A percentile compares a stretch with the other conserved stretches of the same genome.
These are phyloP conservation scores for Sporothrix schenckii DNA, from an alignment of 2,329 filamentous ascomycete genomes.

Conservation along the genomic window DNA sequence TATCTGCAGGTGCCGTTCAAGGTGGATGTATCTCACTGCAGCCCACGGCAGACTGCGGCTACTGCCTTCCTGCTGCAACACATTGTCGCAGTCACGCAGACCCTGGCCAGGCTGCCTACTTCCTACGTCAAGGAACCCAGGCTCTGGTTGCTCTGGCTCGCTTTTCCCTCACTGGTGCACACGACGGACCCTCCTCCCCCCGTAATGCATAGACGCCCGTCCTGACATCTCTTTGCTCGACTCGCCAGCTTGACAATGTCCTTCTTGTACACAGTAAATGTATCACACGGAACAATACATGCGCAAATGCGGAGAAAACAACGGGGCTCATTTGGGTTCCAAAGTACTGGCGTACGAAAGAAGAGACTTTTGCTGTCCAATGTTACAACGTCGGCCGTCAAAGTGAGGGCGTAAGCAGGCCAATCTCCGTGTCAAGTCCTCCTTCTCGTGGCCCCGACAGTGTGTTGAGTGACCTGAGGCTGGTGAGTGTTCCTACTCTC, in stretches of 20 bases:
- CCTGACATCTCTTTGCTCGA: neutral
- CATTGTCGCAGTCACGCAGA: neutral
- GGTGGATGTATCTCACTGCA: neutral
- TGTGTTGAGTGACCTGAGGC: neutral
- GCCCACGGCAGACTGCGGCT: constrained; percentile 9
- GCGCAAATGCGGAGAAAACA: neutral
- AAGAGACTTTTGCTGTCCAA: no score
- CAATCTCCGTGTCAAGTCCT: constrained; percentile 10
- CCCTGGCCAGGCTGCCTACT: no score
- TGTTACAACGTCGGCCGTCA: no score
- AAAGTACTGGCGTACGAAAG: no score
- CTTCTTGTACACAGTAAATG: neutral
- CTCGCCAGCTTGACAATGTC: neutral
- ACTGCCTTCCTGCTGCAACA: constrained; percentile 3
- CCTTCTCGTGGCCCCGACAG: neutral
- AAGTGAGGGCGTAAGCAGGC: neutral
- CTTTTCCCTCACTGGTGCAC: no score
- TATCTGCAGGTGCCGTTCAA: neutral
- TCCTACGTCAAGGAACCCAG: no score
- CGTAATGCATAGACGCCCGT: constrained; percentile 8
- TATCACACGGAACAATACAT: constrained; percentile 17
- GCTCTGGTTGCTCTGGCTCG: no score
- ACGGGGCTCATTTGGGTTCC: neutral
- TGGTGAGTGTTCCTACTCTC: neutral
- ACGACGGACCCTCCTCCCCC: no score